Conservation (phyloP, 306 rosid genomes). For the Fragaria iinumae region DNA sequence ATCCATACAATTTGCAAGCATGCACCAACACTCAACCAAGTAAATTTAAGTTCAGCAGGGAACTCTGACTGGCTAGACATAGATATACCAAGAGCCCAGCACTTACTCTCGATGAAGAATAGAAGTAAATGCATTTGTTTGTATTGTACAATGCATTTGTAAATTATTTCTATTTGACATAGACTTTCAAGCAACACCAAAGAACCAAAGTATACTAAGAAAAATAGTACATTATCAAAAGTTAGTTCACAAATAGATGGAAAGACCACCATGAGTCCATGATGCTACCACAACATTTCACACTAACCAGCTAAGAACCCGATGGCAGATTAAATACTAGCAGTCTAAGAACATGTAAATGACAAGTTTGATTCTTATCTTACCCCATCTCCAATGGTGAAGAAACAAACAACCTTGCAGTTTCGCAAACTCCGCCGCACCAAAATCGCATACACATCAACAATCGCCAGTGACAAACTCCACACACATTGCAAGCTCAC, state of each 20-base stretch:
- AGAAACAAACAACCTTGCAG: slow-evolving; percentile 26
- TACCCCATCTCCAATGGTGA: slow-evolving; percentile 46
- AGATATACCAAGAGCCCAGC: neutral
- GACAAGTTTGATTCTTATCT: slow-evolving; percentile 5
- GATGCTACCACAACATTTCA: too few relatives aligned
- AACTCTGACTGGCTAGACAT: neutral
- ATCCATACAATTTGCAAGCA: neutral
- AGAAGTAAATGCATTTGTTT: neutral
- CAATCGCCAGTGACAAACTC: slow-evolving; percentile 41
- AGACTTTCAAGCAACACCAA: neutral
- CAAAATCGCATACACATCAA: slow-evolving; percentile 40
- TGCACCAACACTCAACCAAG: neutral
- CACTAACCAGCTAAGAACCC: neutral
- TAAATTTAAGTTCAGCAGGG: neutral
- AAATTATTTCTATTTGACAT: neutral
- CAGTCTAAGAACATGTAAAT: neutral
- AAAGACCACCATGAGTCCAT: neutral
- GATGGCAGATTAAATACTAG: too few relatives aligned
- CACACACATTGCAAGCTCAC: slow-evolving; percentile 48
- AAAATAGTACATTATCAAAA: neutral
- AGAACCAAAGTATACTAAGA: neutral
- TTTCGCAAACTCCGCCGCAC: slow-evolving; percentile 41
- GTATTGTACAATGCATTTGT: neutral
- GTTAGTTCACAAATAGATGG: neutral
- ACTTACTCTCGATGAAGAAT: neutral